A percentile compares a stretch with the other conserved stretches of the same genome.
Evolutionary conservation across 2,329 filamentous ascomycete genomes (phyloP).

Genomic region (Nemania sp.): DNA sequence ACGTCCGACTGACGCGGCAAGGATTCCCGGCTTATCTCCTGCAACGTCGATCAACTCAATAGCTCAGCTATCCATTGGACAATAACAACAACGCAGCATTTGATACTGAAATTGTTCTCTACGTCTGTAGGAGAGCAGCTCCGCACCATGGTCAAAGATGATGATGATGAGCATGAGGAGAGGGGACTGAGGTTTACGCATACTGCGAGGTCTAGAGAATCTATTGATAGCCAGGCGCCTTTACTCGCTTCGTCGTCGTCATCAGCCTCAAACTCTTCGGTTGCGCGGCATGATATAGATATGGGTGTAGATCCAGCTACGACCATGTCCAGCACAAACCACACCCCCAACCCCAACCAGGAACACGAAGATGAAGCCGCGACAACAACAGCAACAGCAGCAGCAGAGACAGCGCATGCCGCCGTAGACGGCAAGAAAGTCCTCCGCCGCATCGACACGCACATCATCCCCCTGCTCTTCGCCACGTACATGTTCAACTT

Average conservation of each 20-base stretch:
- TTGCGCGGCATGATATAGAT: background rate
- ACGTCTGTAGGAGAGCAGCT: background rate
- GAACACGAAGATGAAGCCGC: background rate
- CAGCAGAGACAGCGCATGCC: background rate
- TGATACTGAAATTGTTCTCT: too few species aligned
- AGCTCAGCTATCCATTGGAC: too few species aligned
- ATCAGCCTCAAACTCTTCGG: background rate
- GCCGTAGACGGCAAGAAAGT: slow-evolving; percentile 37
- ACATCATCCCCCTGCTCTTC: slow-evolving; percentile 59
- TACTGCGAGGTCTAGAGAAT: background rate
- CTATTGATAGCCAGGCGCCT: slow-evolving; percentile 9
- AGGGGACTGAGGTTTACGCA: too few species aligned
- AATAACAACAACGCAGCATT: too few species aligned
- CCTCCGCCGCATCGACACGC: slow-evolving; percentile 58
- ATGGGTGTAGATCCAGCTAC: background rate
- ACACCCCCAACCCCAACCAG: background rate
- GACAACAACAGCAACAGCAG: background rate
- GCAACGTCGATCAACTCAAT: too few species aligned
- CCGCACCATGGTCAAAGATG: background rate
- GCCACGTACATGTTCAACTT: slow-evolving; percentile 63
- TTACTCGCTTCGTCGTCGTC: slow-evolving; percentile 4
- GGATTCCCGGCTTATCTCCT: too few species aligned
- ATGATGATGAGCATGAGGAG: background rate
- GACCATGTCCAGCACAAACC: background rate
- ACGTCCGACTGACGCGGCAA: too few species aligned